A percentile compares a stretch with the other conserved stretches of the same genome.
Evolutionary conservation across 176 grass and related monocot genomes (phyloP).

Genomic region (Aegilops speltoides): DNA sequence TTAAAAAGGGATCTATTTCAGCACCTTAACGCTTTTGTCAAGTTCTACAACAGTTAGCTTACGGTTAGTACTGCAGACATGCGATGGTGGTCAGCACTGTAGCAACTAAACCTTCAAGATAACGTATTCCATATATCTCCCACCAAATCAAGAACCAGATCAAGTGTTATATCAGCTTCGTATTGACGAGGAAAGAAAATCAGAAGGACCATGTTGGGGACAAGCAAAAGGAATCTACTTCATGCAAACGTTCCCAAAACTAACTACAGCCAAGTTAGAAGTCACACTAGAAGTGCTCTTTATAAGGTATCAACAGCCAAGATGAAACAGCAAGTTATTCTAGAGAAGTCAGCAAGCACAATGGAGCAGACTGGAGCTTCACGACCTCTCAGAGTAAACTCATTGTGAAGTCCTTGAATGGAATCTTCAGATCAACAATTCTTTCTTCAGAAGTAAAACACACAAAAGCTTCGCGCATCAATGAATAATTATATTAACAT

Average conservation of each 20-base stretch:
- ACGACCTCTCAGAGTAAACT: background rate
- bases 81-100: background rate
- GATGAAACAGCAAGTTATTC: background rate
- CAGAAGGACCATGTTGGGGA: background rate
- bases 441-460: background rate
- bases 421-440: background rate
- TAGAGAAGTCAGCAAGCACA: background rate
- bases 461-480: background rate
- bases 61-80: background rate
- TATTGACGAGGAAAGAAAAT: background rate
- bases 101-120: conserved; percentile 8
- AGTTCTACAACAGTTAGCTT: background rate
- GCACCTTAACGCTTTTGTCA: background rate
- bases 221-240: background rate
- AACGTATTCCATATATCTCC: background rate
- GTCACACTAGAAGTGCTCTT: background rate
- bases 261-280: background rate
- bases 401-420: background rate
- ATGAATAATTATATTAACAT: background rate
- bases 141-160: background rate
- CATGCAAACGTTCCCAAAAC: background rate
- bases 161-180: background rate
- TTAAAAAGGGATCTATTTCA: background rate
- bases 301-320: background rate
- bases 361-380: background rate